Percentiles rank a stretch among this genome's conserved stretches.
phyloP scores from a whole-genome alignment of 768 basidiomycete species.

The Cubamyces lactineus region DNA sequence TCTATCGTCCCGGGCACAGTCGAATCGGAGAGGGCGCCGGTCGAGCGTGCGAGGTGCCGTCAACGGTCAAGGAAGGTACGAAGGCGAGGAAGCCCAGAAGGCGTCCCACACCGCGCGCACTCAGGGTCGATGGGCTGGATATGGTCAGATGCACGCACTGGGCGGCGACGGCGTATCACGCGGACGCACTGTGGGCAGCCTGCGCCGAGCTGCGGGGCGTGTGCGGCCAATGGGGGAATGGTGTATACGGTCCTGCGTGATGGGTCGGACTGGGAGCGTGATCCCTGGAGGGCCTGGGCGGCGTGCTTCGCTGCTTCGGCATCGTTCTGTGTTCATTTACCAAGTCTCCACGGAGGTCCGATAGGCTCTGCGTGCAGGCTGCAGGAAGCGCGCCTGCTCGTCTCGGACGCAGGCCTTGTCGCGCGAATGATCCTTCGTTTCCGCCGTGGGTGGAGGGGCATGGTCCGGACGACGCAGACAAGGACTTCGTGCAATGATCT shows the following conservation, averaged over 20 bases:
- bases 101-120: conserved; percentile 1
- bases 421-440: not conserved
- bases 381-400: not conserved
- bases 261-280: too few species aligned
- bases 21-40: not conserved
- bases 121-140: conserved; percentile 20
- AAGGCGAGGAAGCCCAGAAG: not conserved
- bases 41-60: conserved; percentile 3
- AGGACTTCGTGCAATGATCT: not conserved
- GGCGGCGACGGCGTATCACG: not conserved
- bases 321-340: conserved; percentile 13
- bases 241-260: too few species aligned
- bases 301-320: not conserved
- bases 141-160: conserved; percentile 15
- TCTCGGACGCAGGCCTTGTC: not conserved
- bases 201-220: too few species aligned
- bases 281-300: not conserved
- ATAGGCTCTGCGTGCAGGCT: conserved; percentile 7
- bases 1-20: not conserved
- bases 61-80: conserved; percentile 5
- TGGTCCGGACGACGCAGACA: not conserved
- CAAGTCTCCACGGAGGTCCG: conserved; percentile 15
- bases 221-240: too few species aligned
- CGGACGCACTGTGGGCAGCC: not conserved
- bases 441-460: not conserved